phyloP scores from a whole-genome alignment of 2,329 filamentous ascomycete genomes.

The Colletotrichum sp. region DNA sequence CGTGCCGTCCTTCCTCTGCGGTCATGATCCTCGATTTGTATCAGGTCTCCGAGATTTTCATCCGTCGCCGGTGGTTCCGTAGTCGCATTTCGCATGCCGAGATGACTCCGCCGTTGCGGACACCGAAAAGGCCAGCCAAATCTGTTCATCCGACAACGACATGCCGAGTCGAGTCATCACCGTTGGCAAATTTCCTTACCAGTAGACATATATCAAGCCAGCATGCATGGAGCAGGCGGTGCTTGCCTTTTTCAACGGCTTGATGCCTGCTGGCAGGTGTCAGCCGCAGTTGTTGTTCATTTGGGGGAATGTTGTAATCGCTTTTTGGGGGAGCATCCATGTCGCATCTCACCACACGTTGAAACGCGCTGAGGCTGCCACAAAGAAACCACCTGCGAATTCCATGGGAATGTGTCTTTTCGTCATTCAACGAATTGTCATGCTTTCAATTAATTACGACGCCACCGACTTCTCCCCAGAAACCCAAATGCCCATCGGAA shows the following conservation, averaged over 20 bases:
- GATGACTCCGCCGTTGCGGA: background rate
- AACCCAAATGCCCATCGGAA: background rate
- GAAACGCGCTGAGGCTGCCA: background rate
- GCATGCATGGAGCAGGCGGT: background rate
- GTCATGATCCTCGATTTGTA: background rate
- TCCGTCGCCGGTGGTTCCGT: constrained; percentile 3
- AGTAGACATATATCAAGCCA: background rate
- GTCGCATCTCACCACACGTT: background rate
- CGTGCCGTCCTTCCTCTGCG: background rate
- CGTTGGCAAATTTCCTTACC: background rate
- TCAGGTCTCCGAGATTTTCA: background rate
- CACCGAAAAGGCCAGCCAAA: background rate
- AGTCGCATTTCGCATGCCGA: background rate
- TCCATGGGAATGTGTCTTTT: background rate
- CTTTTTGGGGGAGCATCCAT: background rate
- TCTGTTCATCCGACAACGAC: background rate
- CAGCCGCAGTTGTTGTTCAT: background rate
- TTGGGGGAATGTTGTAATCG: background rate
- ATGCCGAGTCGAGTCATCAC: background rate
- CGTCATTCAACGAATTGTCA: background rate
- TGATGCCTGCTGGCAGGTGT: background rate
- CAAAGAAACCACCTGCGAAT: background rate
- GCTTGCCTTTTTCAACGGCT: background rate
- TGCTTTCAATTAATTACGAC: background rate
- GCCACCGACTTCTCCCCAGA: background rate